These are phyloP conservation scores for Xylariaceae sp. DNA, from an alignment of 2,329 filamentous ascomycete species.

Conservation along the genomic window DNA sequence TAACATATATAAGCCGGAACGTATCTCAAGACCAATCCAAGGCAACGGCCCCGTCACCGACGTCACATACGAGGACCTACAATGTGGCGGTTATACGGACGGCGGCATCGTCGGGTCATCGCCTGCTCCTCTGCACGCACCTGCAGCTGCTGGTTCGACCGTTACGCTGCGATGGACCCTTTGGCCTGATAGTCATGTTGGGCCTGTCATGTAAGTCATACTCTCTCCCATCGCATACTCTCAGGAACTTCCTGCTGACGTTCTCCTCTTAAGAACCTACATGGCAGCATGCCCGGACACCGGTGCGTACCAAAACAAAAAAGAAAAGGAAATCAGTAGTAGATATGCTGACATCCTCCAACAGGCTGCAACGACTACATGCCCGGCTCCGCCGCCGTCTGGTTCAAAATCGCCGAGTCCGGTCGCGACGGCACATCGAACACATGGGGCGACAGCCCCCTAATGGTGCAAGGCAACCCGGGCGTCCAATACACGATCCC, in stretches of 20 bases:
- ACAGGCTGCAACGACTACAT: slow-evolving; percentile 23
- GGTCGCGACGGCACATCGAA: slow-evolving; percentile 47
- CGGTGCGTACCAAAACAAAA: slow-evolving; percentile 30
- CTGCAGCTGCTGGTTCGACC: slow-evolving; percentile 47
- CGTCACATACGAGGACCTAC: slow-evolving; percentile 47
- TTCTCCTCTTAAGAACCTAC: slow-evolving; percentile 39
- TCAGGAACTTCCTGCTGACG: not conserved
- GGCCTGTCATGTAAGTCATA: slow-evolving; percentile 40
- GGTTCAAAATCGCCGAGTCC: slow-evolving; percentile 50
- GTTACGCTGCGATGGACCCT: slow-evolving; percentile 53
- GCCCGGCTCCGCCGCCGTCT: slow-evolving; percentile 38
- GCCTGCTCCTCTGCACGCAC: slow-evolving; percentile 50
- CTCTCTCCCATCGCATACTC: not conserved
- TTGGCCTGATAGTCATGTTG: slow-evolving; percentile 46
- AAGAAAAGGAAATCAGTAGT: not conserved
- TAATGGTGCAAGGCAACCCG: slow-evolving; percentile 41
- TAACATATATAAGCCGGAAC: slow-evolving; percentile 35
- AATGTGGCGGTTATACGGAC: slow-evolving; percentile 50
- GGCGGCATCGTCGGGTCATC: slow-evolving; percentile 44
- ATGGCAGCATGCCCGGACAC: slow-evolving; percentile 53
- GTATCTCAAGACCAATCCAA: slow-evolving; percentile 53
- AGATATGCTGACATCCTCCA: not conserved
- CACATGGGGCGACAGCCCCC: slow-evolving; percentile 42
- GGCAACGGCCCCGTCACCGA: slow-evolving; percentile 56
- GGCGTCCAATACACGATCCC: slow-evolving; percentile 50